phyloP scores from a whole-genome alignment of 1,284 basidiomycete species.

The Heterobasidion parviporum region DNA sequence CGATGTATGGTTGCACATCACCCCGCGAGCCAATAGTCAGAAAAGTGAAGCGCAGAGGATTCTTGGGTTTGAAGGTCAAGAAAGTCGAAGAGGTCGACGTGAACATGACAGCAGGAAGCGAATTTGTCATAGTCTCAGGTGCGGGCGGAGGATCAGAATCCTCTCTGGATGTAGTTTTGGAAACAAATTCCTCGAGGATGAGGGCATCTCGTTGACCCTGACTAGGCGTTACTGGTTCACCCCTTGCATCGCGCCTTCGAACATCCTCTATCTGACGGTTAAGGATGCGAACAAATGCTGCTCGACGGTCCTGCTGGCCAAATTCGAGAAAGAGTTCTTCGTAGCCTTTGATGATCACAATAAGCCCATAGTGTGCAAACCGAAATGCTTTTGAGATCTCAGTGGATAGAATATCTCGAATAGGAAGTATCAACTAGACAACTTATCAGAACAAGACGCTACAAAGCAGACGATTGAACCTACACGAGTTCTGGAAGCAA shows the following conservation, averaged over 20 bases:
- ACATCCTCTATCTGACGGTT: conserved; percentile 76
- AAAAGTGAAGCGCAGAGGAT: conserved; percentile 82
- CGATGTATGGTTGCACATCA: conserved; percentile 93
- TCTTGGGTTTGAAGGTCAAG: conserved; percentile 86
- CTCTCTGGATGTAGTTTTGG: conserved; percentile 29
- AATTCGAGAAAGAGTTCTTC: conserved; percentile 98
- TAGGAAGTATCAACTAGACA: conserved; percentile 85
- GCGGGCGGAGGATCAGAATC: conserved; percentile 33
- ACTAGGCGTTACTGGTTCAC: conserved; percentile 32
- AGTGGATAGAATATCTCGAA: conserved; percentile 78
- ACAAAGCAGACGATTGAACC: conserved; percentile 14
- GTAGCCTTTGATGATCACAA: conserved; percentile 88
- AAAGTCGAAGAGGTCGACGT: conserved; percentile 89
- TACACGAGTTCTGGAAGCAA: conserved; percentile 73
- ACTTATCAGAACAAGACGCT: not conserved
- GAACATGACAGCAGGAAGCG: conserved; percentile 85
- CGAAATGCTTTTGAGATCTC: conserved; percentile 85
- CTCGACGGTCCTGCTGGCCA: conserved; percentile 65
- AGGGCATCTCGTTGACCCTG: conserved; percentile 56
- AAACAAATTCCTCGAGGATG: conserved; percentile 66
- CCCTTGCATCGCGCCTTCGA: conserved; percentile 36
- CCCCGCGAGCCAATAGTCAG: conserved; percentile 93
- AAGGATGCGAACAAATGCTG: conserved; percentile 68
- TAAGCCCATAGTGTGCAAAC: conserved; percentile 83
- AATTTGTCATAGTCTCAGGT: conserved; percentile 52